These are phyloP conservation scores for Sclerotinia subarctica DNA, from an alignment of 2,329 filamentous ascomycete genomes.

Conservation along the genomic window DNA sequence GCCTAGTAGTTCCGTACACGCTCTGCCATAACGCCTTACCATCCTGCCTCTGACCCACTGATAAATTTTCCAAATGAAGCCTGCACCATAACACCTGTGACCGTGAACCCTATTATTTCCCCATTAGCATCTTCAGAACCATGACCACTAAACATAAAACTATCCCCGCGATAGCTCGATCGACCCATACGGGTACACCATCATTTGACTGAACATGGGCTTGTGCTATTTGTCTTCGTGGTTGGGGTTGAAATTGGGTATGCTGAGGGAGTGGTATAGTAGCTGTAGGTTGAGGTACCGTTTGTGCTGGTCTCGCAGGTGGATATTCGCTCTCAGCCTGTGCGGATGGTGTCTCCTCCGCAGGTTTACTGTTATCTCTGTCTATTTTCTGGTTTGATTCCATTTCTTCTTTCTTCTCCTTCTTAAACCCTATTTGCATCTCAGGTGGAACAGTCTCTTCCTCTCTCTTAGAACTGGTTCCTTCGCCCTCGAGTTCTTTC, in stretches of 20 bases:
- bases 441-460: constrained; percentile 13
- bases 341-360: constrained; percentile 38
- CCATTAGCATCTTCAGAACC: constrained; percentile 53
- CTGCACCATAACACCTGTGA: neutral
- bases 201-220: constrained; percentile 41
- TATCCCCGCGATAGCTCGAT: constrained; percentile 73
- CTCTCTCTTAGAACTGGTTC: constrained; percentile 56
- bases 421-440: constrained; percentile 9
- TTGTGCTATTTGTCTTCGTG: constrained; percentile 23
- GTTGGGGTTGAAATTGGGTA: neutral
- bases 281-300: constrained; percentile 39
- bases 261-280: constrained; percentile 15
- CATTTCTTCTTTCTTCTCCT: constrained; percentile 52
- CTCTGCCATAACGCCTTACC: neutral
- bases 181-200: constrained; percentile 70
- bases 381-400: neutral
- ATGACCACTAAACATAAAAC: constrained; percentile 68
- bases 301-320: constrained; percentile 36
- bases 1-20: neutral
- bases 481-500: constrained; percentile 47
- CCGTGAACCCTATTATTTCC: neutral
- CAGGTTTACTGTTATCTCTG: constrained; percentile 5
- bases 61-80: neutral
- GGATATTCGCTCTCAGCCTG: constrained; percentile 54
- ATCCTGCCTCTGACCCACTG: neutral